Percentiles rank a stretch among this genome's conserved stretches.
phyloP scores from a whole-genome alignment of 768 basidiomycete genomes.

The Cytidiella melzeri region DNA sequence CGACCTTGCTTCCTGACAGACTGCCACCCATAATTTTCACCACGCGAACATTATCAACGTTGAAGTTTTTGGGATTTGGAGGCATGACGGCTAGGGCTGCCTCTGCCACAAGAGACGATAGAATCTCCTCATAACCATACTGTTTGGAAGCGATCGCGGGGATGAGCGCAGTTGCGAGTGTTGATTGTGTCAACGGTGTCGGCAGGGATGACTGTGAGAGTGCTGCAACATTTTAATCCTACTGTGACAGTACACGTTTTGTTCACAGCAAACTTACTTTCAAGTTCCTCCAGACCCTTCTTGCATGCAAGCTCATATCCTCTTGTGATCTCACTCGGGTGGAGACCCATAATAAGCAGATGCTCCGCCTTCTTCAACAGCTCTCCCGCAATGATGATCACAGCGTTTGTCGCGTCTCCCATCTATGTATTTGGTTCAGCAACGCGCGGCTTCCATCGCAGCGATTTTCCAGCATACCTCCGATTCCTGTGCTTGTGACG shows the following conservation, averaged over 20 bases:
- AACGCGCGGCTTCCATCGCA: too few relatives aligned
- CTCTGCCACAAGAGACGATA: conserved; percentile 83
- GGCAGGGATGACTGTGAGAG: conserved; percentile 67
- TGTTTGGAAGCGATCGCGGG: conserved; percentile 97
- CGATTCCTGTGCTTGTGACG: conserved; percentile 90
- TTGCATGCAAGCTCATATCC: conserved; percentile 89
- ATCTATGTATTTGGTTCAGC: conserved; percentile 49
- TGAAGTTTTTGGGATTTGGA: conserved; percentile 82
- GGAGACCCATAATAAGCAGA: conserved; percentile 92
- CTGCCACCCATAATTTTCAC: conserved; percentile 98
- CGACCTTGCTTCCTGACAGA: conserved; percentile 77
- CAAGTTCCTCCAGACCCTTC: conserved; percentile 83
- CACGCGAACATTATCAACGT: conserved; percentile 96
- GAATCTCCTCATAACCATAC: conserved; percentile 84
- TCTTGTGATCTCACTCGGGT: conserved; percentile 91
- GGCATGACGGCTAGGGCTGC: conserved; percentile 93
- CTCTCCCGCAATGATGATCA: conserved; percentile 93
- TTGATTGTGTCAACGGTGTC: conserved; percentile 60
- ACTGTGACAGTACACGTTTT: neutral
- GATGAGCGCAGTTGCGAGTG: conserved; percentile 71
- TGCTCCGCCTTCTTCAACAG: conserved; percentile 90
- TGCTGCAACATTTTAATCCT: conserved; percentile 34
- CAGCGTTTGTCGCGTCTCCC: conserved; percentile 96
- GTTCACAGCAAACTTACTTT: conserved; percentile 54
- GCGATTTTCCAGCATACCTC: too few relatives aligned